Evolutionary conservation across 352 stramenopile genomes (phyloP).

Genomic region (Phytophthora fragariaefolia): DNA sequence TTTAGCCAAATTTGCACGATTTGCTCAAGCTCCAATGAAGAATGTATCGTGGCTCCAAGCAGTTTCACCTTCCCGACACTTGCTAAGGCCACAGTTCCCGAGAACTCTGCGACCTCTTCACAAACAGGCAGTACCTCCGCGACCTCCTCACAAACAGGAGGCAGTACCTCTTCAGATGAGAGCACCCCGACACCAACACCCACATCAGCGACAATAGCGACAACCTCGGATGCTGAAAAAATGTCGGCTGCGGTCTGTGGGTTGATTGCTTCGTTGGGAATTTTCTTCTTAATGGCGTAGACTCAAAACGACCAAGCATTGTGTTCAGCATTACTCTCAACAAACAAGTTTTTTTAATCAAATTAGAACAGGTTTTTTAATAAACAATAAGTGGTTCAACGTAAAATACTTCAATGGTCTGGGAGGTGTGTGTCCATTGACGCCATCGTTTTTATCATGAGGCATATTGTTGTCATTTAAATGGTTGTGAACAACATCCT

Average conservation of each 20-base stretch:
- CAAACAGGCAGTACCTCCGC: no score
- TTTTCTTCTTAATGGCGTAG: slow-evolving; percentile 29
- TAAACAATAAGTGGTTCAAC: no score
- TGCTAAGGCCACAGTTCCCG: slow-evolving; percentile 22
- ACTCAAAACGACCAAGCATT: no score
- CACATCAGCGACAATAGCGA: neutral
- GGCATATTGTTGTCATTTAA: no score
- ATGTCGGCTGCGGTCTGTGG: slow-evolving; percentile 16
- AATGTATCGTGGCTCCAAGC: slow-evolving; percentile 17
- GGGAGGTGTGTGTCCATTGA: no score
- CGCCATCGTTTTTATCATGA: no score
- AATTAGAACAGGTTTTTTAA: no score
- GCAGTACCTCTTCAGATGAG: slow-evolving; percentile 12
- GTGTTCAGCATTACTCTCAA: no score
- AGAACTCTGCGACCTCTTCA: neutral
- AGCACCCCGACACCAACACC: slow-evolving; percentile 4
- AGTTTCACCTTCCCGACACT: slow-evolving; percentile 24
- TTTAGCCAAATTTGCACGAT: slow-evolving; percentile 63
- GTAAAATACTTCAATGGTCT: no score
- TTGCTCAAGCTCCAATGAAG: slow-evolving; percentile 22
- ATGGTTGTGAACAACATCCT: no score
- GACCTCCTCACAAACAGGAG: no score
- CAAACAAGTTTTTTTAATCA: no score
- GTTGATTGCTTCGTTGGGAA: slow-evolving; percentile 13
- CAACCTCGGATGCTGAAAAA: slow-evolving; percentile 6